These are phyloP conservation scores for Tilletia caries DNA, from an alignment of 1,284 basidiomycete species.

Conservation along the genomic window DNA sequence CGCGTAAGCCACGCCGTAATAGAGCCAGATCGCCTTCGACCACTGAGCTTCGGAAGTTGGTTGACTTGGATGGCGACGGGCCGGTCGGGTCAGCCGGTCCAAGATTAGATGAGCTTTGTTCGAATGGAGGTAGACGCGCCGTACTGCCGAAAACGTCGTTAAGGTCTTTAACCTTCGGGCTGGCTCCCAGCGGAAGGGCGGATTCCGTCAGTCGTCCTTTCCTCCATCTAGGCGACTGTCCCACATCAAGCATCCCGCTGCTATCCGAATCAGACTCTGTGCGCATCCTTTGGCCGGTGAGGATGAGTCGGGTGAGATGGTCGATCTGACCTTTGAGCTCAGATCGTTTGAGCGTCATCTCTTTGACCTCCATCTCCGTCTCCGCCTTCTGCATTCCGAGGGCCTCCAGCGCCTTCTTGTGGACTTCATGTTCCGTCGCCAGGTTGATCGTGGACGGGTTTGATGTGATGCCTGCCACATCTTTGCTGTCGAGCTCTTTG, in stretches of 20 bases:
- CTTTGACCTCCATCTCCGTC: constrained; percentile 33
- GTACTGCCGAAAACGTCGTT: constrained; percentile 10
- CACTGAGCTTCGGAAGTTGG: constrained; percentile 3
- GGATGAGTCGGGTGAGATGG: constrained; percentile 10
- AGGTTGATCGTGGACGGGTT: background rate
- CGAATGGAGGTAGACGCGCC: background rate
- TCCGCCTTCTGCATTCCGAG: constrained; percentile 31
- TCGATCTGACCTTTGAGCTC: constrained; percentile 11
- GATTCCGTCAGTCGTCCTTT: constrained; percentile 15
- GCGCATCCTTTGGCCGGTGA: constrained; percentile 6
- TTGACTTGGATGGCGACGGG: constrained; percentile 4
- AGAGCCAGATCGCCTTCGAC: constrained; percentile 5
- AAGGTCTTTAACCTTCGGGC: constrained; percentile 5
- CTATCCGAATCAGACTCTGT: constrained; percentile 1
- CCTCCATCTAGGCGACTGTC: constrained; percentile 15
- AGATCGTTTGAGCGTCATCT: constrained; percentile 36
- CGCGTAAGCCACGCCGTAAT: background rate
- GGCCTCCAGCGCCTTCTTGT: constrained; percentile 17
- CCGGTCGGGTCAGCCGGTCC: background rate
- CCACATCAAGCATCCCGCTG: constrained; percentile 16
- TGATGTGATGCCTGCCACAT: background rate
- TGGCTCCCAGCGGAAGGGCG: background rate
- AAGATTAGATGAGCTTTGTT: background rate
- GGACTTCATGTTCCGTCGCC: constrained; percentile 11
- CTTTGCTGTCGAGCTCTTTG: constrained; percentile 28